Base-by-base conservation (phyloP, 257 asterid genomes). In the Jacaranda copaia region DNA sequence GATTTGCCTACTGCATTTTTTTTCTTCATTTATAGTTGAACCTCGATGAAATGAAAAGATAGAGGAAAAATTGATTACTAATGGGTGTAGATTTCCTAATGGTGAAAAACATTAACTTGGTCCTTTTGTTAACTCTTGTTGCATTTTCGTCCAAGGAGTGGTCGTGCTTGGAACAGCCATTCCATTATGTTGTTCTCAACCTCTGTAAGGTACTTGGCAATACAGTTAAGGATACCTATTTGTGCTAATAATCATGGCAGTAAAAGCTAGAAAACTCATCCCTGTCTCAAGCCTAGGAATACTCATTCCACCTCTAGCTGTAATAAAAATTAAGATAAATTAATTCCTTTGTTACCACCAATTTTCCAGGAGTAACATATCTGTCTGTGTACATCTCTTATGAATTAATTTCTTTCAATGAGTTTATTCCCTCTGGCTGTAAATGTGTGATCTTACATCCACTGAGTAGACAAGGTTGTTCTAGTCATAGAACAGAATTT, bases 1-100 rank as follows among this genome's bases (percentile, higher is more conserved):
- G 20, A 64, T 42, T 52, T 75, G 2, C 20, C 35, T 61, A n/a
- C 70, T 61, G 62, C 32, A 35, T n/a, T 62, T 20, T 8, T 73
- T 35, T 60, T 60, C 70, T 60, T 49, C 53, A 19, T 73, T 70
- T 18, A 12, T 18, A 6, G 19, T 11, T 53, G 8, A 57, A 15
- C 49, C 42, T 42, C 9, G 39, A 51, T 51, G 45, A 6, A 20
- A 38, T 6, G 11, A 8, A 42, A 20, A 20, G 32, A 65, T 4
- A 11, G 10, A 13, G 32, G 32, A 18, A 20, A 25, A 25, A 53
- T 19, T 9, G 39, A 9, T 6, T 5, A 2, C 51, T 11, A 53
- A 72, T 63, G 10, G 14, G 46, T 78, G 48, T n/a, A 71, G 49
- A 52, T 19, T 19, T 18, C 20, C 19, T 62, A 39, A 16, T 40